Percentiles rank a stretch among this genome's conserved stretches.
Evolutionary conservation across 495 filamentous ascomycete genomes (phyloP).

Genomic region (Thermothielavioides terrestris): DNA sequence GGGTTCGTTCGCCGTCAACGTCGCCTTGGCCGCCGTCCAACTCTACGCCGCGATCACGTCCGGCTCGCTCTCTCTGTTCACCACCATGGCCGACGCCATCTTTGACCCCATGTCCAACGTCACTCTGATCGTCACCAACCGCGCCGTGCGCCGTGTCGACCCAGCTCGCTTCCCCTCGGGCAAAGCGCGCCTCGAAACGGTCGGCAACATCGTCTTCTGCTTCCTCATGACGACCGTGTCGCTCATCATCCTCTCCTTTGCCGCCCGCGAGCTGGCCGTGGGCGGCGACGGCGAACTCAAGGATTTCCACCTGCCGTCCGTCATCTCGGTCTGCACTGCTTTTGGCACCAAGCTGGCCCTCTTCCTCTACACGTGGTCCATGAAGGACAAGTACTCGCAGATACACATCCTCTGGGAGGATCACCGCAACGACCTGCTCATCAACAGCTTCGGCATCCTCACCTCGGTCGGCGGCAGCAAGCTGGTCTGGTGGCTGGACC

Average conservation of each 20-base stretch:
- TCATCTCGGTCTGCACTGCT: conserved; percentile 79
- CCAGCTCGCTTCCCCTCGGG: conserved; percentile 85
- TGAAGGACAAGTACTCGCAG: conserved; percentile 79
- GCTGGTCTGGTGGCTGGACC: conserved; percentile 91
- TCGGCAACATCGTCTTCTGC: conserved; percentile 94
- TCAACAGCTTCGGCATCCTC: conserved; percentile 86
- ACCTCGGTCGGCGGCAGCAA: conserved; percentile 82
- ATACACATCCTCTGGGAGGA: conserved; percentile 90
- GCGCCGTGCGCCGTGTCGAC: conserved; percentile 82
- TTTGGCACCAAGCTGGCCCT: conserved; percentile 75
- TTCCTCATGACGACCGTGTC: conserved; percentile 94
- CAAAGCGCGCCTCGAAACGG: conserved; percentile 91
- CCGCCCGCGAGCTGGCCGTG: conserved; percentile 55
- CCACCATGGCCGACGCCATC: conserved; percentile 93
- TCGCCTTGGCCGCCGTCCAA: conserved; percentile 69
- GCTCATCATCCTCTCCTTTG: conserved; percentile 82
- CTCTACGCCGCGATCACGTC: conserved; percentile 83
- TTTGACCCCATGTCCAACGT: conserved; percentile 93
- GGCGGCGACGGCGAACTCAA: conserved; percentile 41
- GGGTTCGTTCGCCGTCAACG: conserved; percentile 81
- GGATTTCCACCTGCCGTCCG: conserved; percentile 70
- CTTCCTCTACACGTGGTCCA: conserved; percentile 86
- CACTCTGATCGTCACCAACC: conserved; percentile 77
- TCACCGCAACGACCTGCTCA: conserved; percentile 79
- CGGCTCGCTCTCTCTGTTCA: conserved; percentile 86